These are phyloP conservation scores for Saccharomyces uvarum DNA, from an alignment of 1,139 yeast species.

Conservation along the genomic window DNA sequence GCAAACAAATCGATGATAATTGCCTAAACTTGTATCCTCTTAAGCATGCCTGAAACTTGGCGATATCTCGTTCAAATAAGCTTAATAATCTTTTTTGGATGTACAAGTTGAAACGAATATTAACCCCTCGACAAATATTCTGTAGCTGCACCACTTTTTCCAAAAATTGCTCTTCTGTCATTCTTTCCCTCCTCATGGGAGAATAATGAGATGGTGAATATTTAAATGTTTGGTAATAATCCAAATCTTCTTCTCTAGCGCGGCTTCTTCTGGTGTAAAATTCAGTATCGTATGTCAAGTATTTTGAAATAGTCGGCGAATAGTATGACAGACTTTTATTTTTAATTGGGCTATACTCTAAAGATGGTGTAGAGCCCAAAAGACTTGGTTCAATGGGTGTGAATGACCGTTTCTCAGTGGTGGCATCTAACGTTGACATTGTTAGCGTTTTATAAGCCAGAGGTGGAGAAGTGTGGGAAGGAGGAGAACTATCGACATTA, in stretches of 20 bases:
- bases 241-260: constrained; percentile 19
- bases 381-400: background rate
- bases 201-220: constrained; percentile 28
- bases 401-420: background rate
- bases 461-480: background rate
- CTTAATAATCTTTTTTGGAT: constrained; percentile 39
- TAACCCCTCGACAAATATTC: constrained; percentile 58
- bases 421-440: background rate
- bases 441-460: no score
- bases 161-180: constrained; percentile 33
- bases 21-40: constrained; percentile 23
- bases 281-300: constrained; percentile 25
- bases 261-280: constrained; percentile 27
- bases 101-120: constrained; percentile 53
- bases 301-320: constrained; percentile 29
- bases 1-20: background rate
- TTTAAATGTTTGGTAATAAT: constrained; percentile 21
- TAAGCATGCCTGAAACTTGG: constrained; percentile 32
- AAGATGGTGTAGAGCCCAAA: constrained; percentile 12
- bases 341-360: constrained; percentile 26
- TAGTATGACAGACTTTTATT: constrained; percentile 27
- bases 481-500: background rate
- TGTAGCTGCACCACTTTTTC: constrained; percentile 41
- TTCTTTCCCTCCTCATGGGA: constrained; percentile 30
- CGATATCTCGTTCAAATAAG: constrained; percentile 28